Evolutionary conservation across 495 filamentous ascomycete species (phyloP), one percentile per base, ranked within the genome.

Genomic region (Achaetomiella virescens): DNA sequence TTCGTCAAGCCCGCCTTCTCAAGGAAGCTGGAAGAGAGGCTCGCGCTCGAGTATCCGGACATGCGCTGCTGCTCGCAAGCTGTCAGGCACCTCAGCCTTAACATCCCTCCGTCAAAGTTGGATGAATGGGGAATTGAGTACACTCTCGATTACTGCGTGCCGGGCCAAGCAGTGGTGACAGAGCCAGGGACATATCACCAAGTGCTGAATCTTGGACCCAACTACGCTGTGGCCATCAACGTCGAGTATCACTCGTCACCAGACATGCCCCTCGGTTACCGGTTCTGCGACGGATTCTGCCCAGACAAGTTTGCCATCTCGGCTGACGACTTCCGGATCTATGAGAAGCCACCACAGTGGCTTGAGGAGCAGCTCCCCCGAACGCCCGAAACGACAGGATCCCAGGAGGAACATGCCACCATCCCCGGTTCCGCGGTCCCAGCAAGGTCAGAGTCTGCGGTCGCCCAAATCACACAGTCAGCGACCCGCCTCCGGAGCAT

Each of bases 161-260:
- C 66, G 1, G 66, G 66, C 1, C 66, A 69, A n/a, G 66, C 66
- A 12, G 50, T 69, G 9, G 61, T 69, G 20, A 69, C 66, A 12
- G 66, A 69, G 43, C 66, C 66, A 1, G 66, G 65, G 15, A 69
- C 66, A 10, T 69, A 69, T 36, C 66, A 69, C 45, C 66, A 69
- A 43, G 66, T 69, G n/a, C 52, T 69, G n/a, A 69, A 69, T 24
- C 58, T 67, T 4, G 66, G 66, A 0, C 63, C 65, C 8, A 69
- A 69, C 43, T 69, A 69, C 45, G 66, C 66, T 2, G 20, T 69
- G n/a, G 66, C 66, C 31, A 61, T 69, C 51, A 69, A 69, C 40
- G 29, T 69, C n/a, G 66, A 69, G 29, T 69, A 69, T 54, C 36
- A 49, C 4, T 69, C 66, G 4, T 69, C 66, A 7, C 60, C 66